Conservation (phyloP, 352 stramenopile genomes). For the Pythium coloratum region DNA sequence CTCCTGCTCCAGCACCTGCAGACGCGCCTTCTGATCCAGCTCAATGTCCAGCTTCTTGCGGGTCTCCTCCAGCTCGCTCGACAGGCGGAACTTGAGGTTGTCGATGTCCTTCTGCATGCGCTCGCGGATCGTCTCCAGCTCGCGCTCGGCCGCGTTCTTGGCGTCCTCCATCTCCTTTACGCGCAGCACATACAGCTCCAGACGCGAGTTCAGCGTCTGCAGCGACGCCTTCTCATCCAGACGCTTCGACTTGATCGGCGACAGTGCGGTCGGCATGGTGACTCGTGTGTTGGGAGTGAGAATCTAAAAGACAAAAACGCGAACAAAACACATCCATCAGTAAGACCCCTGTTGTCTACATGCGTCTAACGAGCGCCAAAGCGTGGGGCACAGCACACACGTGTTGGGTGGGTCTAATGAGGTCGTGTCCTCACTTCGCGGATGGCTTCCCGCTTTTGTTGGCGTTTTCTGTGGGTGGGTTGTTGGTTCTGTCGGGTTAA, state of each 20-base stretch:
- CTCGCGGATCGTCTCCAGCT: conserved; percentile 79
- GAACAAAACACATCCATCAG: background rate
- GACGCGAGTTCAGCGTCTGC: conserved; percentile 77
- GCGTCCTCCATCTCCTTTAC: conserved; percentile 83
- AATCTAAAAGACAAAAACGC: background rate
- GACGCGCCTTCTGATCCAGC: conserved; percentile 66
- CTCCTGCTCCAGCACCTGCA: conserved; percentile 80
- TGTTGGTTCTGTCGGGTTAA: conserved; percentile 2
- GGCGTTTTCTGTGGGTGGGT: conserved; percentile 20
- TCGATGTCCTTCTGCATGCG: conserved; percentile 82
- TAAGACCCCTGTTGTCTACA: background rate
- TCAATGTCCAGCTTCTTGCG: conserved; percentile 78
- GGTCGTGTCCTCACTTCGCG: background rate
- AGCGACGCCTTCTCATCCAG: conserved; percentile 83
- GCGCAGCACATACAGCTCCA: conserved; percentile 82
- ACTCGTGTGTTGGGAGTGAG: background rate
- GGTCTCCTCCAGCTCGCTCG: conserved; percentile 77
- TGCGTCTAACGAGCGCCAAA: background rate
- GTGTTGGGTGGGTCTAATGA: background rate
- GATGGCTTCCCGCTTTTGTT: conserved; percentile 3
- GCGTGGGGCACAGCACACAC: background rate
- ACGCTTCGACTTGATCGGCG: conserved; percentile 83
- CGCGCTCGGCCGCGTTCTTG: conserved; percentile 67
- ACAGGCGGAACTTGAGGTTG: conserved; percentile 51
- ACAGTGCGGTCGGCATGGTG: conserved; percentile 60